Evolutionary conservation across 441 rosid genomes (phyloP), one percentile per base, ranked within the genome.

Genomic region (Populus hybrid): DNA sequence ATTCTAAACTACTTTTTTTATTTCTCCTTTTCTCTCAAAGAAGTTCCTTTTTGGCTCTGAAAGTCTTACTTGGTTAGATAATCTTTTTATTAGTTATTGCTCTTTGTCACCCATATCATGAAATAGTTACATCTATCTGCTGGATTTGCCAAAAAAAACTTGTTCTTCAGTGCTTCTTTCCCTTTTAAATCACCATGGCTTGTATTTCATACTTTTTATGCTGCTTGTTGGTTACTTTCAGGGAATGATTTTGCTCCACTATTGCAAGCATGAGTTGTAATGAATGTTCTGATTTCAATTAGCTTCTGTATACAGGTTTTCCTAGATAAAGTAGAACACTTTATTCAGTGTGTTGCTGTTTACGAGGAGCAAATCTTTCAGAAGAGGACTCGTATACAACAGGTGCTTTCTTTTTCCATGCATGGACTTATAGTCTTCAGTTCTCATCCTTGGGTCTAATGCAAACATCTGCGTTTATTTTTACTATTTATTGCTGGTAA

Each of bases 331-430:
- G 95, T 97, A 64, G 98, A 92, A 83, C 91, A 90, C 85, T 94
- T 93, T 81, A 87, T 97, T 80, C 97, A 93, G 84, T 83, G 93
- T 78, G 90, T 94, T 70, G 91, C 98, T 82, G 89, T 87, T 67
- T 73, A 87, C 80, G 99, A 97, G 87, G 98, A 88, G 78, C 95
- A 93, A 85, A 97, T 97, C 67, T 94, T 96, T 85, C 98, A 97
- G 88, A 97, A 94, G 82, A 92, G 99, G 81, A 75, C 91, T 73
- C 97, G 97, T 75, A 89, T 94, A 81, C 94, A 93, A 79, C 95
- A 90, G 99, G 98, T 88, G 72, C 26, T 69, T 78, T 78, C 69
- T 53, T 66, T 32, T n/a, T 61, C 30, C 57, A 2, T 76, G 67
- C 63, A 76, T 80, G 70, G 18, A 57, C 77, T 78, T 57, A 46